Conservation (phyloP, 441 rosid species). For the Syzygium syzygioides region DNA sequence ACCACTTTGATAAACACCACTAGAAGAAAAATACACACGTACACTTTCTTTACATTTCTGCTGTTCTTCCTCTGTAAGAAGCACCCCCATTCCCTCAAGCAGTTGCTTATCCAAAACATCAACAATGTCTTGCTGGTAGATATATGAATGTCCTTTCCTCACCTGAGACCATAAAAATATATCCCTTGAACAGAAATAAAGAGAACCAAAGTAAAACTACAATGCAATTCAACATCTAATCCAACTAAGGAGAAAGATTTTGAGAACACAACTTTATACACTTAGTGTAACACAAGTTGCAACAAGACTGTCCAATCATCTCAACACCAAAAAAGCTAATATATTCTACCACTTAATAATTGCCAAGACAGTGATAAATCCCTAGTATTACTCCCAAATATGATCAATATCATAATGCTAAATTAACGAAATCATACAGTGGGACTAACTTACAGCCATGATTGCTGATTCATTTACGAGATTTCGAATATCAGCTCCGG, state of each 20-base stretch:
- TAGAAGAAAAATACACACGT: constrained; percentile 17
- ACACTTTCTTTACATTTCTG: constrained; percentile 87
- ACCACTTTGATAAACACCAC: not conserved
- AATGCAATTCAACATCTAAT: not conserved
- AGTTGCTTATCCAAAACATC: constrained; percentile 95
- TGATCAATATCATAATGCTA: not conserved
- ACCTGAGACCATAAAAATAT: constrained; percentile 42
- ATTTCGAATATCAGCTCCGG: constrained; percentile 96
- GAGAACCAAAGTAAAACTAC: not conserved
- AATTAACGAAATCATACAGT: not conserved
- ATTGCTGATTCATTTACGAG: constrained; percentile 98
- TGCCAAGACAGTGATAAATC: not conserved
- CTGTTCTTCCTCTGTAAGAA: constrained; percentile 95
- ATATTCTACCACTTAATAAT: not conserved
- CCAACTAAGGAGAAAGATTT: not conserved
- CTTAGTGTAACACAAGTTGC: not conserved
- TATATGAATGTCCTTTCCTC: constrained; percentile 78
- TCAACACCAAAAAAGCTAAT: not conserved
- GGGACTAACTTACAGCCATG: constrained; percentile 73
- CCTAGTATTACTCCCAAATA: not conserved
- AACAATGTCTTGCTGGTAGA: constrained; percentile 82
- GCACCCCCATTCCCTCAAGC: constrained; percentile 99
- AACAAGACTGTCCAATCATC: not conserved
- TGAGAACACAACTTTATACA: not conserved
- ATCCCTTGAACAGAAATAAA: not conserved